These are phyloP conservation scores for Torrubiellomyces zombiae DNA, from an alignment of 2,329 filamentous ascomycete genomes.

Conservation along the genomic window DNA sequence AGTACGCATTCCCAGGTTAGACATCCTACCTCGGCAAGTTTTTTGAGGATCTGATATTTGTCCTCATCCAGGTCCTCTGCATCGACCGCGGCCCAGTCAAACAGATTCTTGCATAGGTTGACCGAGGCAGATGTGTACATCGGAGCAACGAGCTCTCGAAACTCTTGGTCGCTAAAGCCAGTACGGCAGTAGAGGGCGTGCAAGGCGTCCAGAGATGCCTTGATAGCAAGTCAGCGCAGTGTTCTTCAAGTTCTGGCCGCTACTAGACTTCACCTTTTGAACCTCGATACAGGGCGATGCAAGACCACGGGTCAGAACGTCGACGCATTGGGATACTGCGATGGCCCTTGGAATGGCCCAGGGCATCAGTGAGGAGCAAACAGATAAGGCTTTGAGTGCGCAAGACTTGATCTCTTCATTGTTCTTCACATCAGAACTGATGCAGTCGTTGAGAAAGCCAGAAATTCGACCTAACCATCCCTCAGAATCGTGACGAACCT, in stretches of 20 bases:
- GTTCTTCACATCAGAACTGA: constrained; percentile 46
- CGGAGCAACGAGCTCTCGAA: constrained; percentile 58
- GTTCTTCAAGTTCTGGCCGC: too few relatives aligned
- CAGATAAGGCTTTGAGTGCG: constrained; percentile 59
- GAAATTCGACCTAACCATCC: constrained; percentile 77
- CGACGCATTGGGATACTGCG: constrained; percentile 51
- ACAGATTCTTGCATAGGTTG: constrained; percentile 53
- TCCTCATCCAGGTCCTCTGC: constrained; percentile 75
- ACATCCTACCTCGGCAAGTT: constrained; percentile 64
- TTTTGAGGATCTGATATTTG: constrained; percentile 85
- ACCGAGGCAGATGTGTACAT: constrained; percentile 63
- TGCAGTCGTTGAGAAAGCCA: constrained; percentile 55
- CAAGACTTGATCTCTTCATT: constrained; percentile 53
- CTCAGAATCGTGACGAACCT: constrained; percentile 61
- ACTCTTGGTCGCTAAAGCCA: constrained; percentile 62
- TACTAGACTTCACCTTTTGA: constrained; percentile 47
- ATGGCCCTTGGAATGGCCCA: constrained; percentile 84
- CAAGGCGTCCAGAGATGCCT: constrained; percentile 71
- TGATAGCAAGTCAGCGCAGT: constrained; percentile 9
- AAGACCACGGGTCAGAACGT: constrained; percentile 54
- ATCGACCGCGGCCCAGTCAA: constrained; percentile 65
- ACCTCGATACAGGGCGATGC: constrained; percentile 53
- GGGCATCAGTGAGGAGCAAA: constrained; percentile 61
- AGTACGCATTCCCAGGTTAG: background rate
- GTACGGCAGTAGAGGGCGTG: constrained; percentile 64